These are phyloP conservation scores for Neocallimastix lanati DNA, from an alignment of 192 early-diverging fungal genomes.

Conservation along the genomic window DNA sequence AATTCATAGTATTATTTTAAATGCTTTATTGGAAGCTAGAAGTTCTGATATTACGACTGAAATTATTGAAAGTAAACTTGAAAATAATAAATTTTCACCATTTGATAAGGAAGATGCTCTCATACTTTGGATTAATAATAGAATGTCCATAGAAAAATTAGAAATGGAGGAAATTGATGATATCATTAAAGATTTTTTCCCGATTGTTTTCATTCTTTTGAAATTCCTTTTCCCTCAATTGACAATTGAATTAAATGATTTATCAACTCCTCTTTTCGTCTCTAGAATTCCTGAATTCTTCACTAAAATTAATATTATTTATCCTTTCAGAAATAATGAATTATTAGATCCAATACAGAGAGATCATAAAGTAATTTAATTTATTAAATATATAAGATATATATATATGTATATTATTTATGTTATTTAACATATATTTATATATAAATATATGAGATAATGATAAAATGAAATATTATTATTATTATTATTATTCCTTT, in stretches of 20 bases:
- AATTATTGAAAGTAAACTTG: neutral
- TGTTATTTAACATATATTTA: too few relatives aligned
- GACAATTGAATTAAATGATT: neutral
- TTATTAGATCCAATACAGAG: neutral
- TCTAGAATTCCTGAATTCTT: neutral
- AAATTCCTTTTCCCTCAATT: neutral
- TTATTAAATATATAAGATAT: too few relatives aligned
- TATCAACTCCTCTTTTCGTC: neutral
- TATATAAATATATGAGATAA: too few relatives aligned
- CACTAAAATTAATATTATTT: neutral
- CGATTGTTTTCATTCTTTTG: neutral
- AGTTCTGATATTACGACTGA: neutral
- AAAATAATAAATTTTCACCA: neutral
- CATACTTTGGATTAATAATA: neutral
- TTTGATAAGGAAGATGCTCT: neutral
- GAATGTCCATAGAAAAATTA: neutral
- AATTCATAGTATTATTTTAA: neutral
- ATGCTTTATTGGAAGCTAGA: neutral
- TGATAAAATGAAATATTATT: too few relatives aligned
- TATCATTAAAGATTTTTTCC: neutral
- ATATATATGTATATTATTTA: too few relatives aligned
- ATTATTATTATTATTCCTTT: too few relatives aligned
- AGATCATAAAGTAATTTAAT: neutral
- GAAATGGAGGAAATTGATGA: neutral
- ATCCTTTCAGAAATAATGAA: neutral